These are phyloP conservation scores for Clarireedia hainanense DNA, from an alignment of 2,329 filamentous ascomycete genomes.

Conservation along the genomic window DNA sequence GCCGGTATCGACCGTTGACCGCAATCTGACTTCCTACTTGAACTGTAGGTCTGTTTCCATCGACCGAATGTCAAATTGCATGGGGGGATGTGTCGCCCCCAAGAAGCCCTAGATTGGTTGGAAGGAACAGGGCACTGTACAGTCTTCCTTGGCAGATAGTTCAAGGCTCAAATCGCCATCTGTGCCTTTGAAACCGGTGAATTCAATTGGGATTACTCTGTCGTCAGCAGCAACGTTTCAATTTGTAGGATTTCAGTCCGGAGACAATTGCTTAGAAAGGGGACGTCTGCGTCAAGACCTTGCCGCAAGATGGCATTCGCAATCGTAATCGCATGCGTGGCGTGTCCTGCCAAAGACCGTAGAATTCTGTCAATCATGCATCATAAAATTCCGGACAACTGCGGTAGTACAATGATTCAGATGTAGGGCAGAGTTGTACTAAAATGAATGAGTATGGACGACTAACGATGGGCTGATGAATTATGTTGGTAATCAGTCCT, in stretches of 20 bases:
- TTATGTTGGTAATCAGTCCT: slow-evolving; percentile 9
- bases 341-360: slow-evolving; percentile 7
- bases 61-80: background rate
- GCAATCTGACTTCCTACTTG: background rate
- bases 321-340: slow-evolving; percentile 7
- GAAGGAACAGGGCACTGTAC: background rate
- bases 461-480: slow-evolving; percentile 7
- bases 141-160: background rate
- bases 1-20: slow-evolving; percentile 6
- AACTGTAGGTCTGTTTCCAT: slow-evolving; percentile 1
- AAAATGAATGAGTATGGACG: slow-evolving; percentile 6
- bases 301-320: slow-evolving; percentile 7
- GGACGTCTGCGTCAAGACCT: background rate
- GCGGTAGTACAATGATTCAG: slow-evolving; percentile 8
- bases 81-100: background rate
- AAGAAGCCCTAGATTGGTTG: background rate
- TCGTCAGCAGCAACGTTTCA: background rate
- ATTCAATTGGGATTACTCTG: background rate
- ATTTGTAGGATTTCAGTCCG: background rate
- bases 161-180: background rate
- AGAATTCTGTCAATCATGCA: slow-evolving; percentile 10
- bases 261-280: background rate
- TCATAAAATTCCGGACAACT: slow-evolving; percentile 9
- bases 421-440: slow-evolving; percentile 11
- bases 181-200: background rate